phyloP scores from a whole-genome alignment of 2,329 filamentous ascomycete genomes.

The Colletotrichum nymphaeae region DNA sequence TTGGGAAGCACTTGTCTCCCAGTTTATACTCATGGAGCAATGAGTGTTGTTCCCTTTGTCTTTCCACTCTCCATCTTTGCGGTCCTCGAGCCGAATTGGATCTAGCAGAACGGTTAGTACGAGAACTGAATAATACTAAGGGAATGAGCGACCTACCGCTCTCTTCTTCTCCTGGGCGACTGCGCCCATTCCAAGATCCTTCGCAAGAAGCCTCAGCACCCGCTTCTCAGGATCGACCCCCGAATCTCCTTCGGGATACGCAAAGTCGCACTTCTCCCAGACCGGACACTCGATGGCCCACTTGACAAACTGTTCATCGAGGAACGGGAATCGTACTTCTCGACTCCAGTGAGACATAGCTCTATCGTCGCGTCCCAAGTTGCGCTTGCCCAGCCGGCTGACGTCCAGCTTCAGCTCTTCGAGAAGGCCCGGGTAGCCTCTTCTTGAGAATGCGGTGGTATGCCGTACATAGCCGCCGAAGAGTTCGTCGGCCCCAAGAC shows the following conservation, averaged over 20 bases:
- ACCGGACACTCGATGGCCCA: constrained; percentile 82
- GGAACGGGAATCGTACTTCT: constrained; percentile 89
- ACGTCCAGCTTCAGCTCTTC: constrained; percentile 90
- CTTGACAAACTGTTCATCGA: constrained; percentile 87
- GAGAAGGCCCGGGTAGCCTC: constrained; percentile 77
- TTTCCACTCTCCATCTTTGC: constrained; percentile 83
- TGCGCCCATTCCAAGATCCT: constrained; percentile 75
- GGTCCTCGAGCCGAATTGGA: constrained; percentile 85
- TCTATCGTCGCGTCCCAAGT: constrained; percentile 92
- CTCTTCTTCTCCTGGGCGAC: constrained; percentile 92
- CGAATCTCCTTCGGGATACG: constrained; percentile 34
- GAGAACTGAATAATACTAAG: too few relatives aligned
- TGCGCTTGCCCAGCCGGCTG: constrained; percentile 87
- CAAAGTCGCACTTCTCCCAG: constrained; percentile 89
- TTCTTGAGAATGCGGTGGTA: constrained; percentile 76
- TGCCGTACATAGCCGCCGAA: constrained; percentile 95
- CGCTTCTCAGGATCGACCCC: constrained; percentile 83
- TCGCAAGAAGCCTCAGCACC: constrained; percentile 80
- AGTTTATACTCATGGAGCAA: constrained; percentile 52
- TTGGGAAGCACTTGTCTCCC: constrained; percentile 19
- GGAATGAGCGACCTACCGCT: too few relatives aligned
- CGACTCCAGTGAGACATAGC: constrained; percentile 90
- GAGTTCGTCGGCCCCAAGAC: constrained; percentile 93
- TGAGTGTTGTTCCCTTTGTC: constrained; percentile 75
- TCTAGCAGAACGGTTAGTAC: too few relatives aligned